These are phyloP conservation scores for Fraxinus pennsylvanica DNA, from an alignment of 257 asterid species.

Conservation along the genomic window DNA sequence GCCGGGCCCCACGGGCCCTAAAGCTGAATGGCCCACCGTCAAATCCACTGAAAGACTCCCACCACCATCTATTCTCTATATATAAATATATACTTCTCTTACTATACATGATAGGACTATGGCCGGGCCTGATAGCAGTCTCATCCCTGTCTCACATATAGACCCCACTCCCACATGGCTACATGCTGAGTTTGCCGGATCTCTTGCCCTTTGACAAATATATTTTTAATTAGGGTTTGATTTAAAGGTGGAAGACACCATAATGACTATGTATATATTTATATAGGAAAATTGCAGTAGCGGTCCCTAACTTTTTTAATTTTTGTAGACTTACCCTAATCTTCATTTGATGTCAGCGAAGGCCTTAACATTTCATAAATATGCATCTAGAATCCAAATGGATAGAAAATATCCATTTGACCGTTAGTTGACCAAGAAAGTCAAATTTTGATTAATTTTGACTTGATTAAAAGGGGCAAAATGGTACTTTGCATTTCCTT, in stretches of 20 bases:
- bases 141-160: constrained; percentile 28
- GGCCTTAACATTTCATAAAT: too few species aligned
- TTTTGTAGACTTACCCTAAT: too few species aligned
- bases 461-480: too few species aligned
- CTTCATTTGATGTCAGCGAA: too few species aligned
- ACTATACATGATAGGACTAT: constrained; percentile 32
- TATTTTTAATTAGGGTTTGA: background rate
- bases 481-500: too few species aligned
- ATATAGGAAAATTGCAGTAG: too few species aligned
- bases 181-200: constrained; percentile 29
- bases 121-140: constrained; percentile 33
- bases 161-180: constrained; percentile 47
- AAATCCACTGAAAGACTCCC: constrained; percentile 40
- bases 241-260: background rate
- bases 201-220: background rate
- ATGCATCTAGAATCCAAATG: too few species aligned
- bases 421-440: too few species aligned
- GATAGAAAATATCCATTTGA: too few species aligned
- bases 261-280: background rate
- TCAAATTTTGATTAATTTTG: too few species aligned
- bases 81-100: background rate
- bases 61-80: constrained; percentile 26
- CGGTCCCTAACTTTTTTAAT: too few species aligned
- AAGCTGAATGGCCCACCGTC: constrained; percentile 42
- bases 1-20: constrained; percentile 34